Base-by-base conservation (phyloP, 345 rosid genomes). In the Acer saccharum region DNA sequence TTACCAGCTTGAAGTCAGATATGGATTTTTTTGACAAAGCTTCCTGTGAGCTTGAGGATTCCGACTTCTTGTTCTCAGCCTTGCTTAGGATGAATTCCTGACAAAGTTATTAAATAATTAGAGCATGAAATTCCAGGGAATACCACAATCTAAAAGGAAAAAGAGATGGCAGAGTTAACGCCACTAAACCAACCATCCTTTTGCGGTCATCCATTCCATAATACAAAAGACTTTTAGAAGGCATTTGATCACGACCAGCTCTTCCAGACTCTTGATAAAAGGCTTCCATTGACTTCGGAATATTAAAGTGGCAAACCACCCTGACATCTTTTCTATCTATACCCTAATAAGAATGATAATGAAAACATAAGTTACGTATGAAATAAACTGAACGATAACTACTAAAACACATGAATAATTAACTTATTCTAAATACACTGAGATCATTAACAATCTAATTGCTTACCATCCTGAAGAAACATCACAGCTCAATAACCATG, bases 261-360 rank as follows among this genome's bases (percentile, higher is more conserved):
- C 99, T 89, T 65, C 99, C 99, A 7, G 99, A 96, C 79, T 96
- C 99, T 88, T 96, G 99, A 83, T 96, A 96, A 82, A 96, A 96
- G 75, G 93, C 87, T 86, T 96, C 98, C 99, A 96, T 94, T 63
- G 98, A 92, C 82, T 96, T 96, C 21, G 99, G 99, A 63, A 94
- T 81, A 83, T 96, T 94, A 63, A 89, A 91, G 81, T 94, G 99
- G 87, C 93, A 92, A 84, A 94, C 99, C 79, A 94, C 77, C 84
- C 98, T 89, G 67, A 94, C 99, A 87, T 94, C 97, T 84, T 94
- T 94, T 85, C 94, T 88, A 80, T 94, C 98, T 79, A 94, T 96
- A 83, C 98, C 99, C 99, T 92, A 79, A 7, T 72, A 83, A 76
- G 29, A 65, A 54, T 27, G 57, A 81, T 52, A 61, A 83, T 54